These are phyloP conservation scores for Draba incana DNA, from an alignment of 345 rosid species.

Conservation along the genomic window DNA sequence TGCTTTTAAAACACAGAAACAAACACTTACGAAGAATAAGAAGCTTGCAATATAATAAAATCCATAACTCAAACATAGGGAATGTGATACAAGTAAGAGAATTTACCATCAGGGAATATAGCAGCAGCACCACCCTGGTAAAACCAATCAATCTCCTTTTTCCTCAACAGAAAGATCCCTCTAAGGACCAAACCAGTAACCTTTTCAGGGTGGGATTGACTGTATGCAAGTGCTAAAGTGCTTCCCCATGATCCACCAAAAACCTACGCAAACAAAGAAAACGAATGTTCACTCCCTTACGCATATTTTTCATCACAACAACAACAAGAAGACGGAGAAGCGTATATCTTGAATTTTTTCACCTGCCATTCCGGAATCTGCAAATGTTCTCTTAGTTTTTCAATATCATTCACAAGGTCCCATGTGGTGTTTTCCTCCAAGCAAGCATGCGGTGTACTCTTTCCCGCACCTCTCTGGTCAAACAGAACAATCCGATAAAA, in stretches of 20 bases:
- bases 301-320: not conserved
- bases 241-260: conserved; percentile 99
- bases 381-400: conserved; percentile 79
- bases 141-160: conserved; percentile 98
- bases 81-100: conserved; percentile 4
- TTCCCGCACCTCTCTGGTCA: conserved; percentile 98
- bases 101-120: conserved; percentile 89
- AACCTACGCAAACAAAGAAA: conserved; percentile 52
- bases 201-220: conserved; percentile 90
- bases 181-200: conserved; percentile 90
- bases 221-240: conserved; percentile 85
- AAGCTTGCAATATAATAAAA: not conserved
- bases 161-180: conserved; percentile 87
- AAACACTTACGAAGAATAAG: conserved; percentile 26
- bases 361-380: conserved; percentile 96
- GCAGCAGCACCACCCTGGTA: conserved; percentile 97
- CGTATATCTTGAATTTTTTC: not conserved
- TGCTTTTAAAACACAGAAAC: conserved; percentile 46
- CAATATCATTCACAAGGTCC: conserved; percentile 85
- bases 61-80: not conserved
- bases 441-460: conserved; percentile 97
- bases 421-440: conserved; percentile 89
- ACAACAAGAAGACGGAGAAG: not conserved
- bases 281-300: not conserved
- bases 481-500: conserved; percentile 80